Conservation (phyloP, 306 rosid genomes). For the Sindora glabra region DNA sequence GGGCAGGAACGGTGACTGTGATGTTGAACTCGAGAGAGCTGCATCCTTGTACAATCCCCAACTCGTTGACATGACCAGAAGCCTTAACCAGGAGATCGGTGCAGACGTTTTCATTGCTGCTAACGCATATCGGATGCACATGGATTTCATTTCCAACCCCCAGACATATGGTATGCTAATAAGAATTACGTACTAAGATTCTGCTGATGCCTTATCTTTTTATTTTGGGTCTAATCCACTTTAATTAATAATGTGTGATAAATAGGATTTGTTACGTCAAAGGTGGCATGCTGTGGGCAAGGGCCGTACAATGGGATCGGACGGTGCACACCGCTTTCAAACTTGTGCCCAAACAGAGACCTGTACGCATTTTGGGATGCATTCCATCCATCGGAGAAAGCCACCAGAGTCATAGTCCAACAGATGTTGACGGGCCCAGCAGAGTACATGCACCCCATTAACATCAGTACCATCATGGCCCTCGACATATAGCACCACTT, state of each 20-base stretch:
- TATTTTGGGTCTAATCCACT: neutral
- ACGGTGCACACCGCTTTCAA: conserved; percentile 52
- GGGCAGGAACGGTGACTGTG: conserved; percentile 45
- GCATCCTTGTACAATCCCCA: conserved; percentile 60
- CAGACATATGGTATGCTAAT: conserved; percentile 59
- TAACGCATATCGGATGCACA: conserved; percentile 49
- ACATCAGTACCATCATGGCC: conserved; percentile 55
- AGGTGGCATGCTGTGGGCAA: conserved; percentile 77
- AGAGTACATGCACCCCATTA: conserved; percentile 60
- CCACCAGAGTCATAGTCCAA: conserved; percentile 46
- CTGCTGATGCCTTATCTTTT: too few relatives aligned
- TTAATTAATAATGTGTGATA: too few relatives aligned
- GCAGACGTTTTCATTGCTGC: conserved; percentile 45
- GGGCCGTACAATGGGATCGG: conserved; percentile 77
- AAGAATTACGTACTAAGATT: too few relatives aligned
- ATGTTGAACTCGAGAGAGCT: conserved; percentile 55
- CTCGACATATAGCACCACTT: too few relatives aligned
- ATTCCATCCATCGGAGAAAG: conserved; percentile 72
- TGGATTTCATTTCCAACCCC: conserved; percentile 56
- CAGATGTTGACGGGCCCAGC: conserved; percentile 45
- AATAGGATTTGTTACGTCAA: conserved; percentile 60
- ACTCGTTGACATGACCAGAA: conserved; percentile 31
- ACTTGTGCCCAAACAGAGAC: conserved; percentile 57
- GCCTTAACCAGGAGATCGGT: conserved; percentile 41
- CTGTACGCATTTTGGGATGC: conserved; percentile 69